Conservation (phyloP, 345 rosid species). For the Hibiscus trionum region DNA sequence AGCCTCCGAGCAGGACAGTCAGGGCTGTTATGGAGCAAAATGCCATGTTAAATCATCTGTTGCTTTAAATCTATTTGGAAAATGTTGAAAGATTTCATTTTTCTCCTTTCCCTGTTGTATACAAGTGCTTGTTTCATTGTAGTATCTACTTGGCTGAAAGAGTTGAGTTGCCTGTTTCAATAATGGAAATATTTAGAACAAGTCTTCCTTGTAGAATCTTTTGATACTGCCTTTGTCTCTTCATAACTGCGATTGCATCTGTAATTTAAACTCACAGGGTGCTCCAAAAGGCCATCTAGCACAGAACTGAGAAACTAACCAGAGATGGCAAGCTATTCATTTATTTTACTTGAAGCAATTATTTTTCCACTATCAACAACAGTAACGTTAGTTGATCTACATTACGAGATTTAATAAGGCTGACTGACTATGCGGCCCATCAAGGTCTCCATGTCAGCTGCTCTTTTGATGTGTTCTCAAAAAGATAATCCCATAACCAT, state of each 20-base stretch:
- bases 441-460: no score
- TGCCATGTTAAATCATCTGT: conserved; percentile 8
- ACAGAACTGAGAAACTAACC: no score
- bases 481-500: no score
- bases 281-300: no score
- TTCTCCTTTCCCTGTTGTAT: background rate
- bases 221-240: background rate
- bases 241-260: no score
- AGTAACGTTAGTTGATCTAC: background rate
- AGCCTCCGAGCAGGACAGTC: conserved; percentile 12
- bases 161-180: background rate
- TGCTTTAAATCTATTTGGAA: conserved; percentile 20
- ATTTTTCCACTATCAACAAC: background rate
- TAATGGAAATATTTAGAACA: background rate
- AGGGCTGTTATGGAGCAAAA: conserved; percentile 15
- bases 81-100: conserved; percentile 12
- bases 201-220: background rate
- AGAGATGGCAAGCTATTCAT: background rate
- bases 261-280: no score
- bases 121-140: conserved; percentile 1
- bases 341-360: background rate
- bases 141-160: background rate
- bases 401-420: background rate
- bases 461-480: no score
- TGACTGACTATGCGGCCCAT: background rate